Base-by-base conservation (phyloP, 148 eudicot species). In the Rhododendron simsii region DNA sequence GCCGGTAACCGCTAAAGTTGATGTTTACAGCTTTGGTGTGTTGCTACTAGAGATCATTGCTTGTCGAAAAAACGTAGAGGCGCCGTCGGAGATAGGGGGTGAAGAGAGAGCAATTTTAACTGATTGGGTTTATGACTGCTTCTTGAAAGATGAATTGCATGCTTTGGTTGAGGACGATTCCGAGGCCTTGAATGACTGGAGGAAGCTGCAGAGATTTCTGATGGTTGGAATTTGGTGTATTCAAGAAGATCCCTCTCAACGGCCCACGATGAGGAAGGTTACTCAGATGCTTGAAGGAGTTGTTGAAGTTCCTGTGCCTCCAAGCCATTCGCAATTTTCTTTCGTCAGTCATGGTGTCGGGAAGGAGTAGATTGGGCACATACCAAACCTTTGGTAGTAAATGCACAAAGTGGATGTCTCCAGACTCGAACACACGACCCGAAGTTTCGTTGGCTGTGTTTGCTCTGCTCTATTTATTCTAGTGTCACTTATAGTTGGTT, bases 21-120 rank as follows among this genome's bases (percentile, higher is more conserved):
- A 86, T 47, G 88, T 82, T 4, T 86, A 81, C n/a, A 86, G 88
- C 50, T 86, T 53, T 18, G 85, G 85, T 44, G 88, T 82, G 3
- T 45, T 86, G 28, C n/a, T 86, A 8, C 30, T 86, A 15, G 88
- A 86, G 67, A 86, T 86, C 35, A 80, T 80, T 30, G 50, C 76
- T 21, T 80, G 87, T 18, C 74, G 69, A 41, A 86, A 20, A 82
- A 80, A 83, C 21, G 65, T 67, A 20, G 65, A 0, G 84, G 10
- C 30, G 30, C 30, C 30, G 44, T 35, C 8, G 35, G 15, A 20
- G 80, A 67, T 51, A 84, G 28, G 20, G 30, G 39, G 6, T 28
- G 69, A 80, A 2, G 16, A 41, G 3, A 59, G 65, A 59, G 83
- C 35, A 23, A 81, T 69, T 50, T 71, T 85, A 35, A 71, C 41